Evolutionary conservation across 495 filamentous ascomycete species (phyloP), one percentile per base, ranked within the genome.

Genomic region (Gamarada debralockiae): DNA sequence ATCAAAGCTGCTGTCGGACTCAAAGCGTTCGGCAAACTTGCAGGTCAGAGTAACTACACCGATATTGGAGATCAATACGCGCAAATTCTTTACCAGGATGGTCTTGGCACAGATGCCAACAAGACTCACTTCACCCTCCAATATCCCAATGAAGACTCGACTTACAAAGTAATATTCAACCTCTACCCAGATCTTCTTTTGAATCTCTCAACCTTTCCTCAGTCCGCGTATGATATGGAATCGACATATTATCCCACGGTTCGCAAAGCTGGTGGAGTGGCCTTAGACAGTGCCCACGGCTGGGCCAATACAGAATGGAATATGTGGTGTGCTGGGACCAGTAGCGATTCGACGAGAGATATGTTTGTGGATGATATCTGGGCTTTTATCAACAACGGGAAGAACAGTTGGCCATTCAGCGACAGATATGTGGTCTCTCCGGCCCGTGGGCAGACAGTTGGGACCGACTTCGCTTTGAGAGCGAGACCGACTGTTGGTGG

Each of bases 1-100:
- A 75, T 96, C 52, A 96, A 96, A 65, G 92, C 90, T 18, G 92
- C 96, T 62, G 80, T 96, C 54, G 91, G 91, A 12, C 88, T 96
- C 68, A 82, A 86, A 60, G 91, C 92, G 40, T 31, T 36, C 33
- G 74, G 77, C 5, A 62, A 63, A 20, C 48, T 77, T 34, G 70
- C 66, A 39, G 69, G 70, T 3, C 48, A 65, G 6, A 18, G 40
- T 0, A 62, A 66, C 9, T 80, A 78, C 55, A 72, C 69, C 10
- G 59, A 55, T 5, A 66, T 67, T 41, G 74, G 68, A 3, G 60
- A 70, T 7, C 56, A 66, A 20, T 68, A 68, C 48, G 76, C 73
- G 18, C 47, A 64, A 12, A 56, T 67, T 1, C 64, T 80, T 49
- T 75, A 73, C 60, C 52, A 52, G 5, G 20, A 48, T 14, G 45